Base-by-base conservation (phyloP, 1,284 basidiomycete genomes). In the Microbotryum intermedium region DNA sequence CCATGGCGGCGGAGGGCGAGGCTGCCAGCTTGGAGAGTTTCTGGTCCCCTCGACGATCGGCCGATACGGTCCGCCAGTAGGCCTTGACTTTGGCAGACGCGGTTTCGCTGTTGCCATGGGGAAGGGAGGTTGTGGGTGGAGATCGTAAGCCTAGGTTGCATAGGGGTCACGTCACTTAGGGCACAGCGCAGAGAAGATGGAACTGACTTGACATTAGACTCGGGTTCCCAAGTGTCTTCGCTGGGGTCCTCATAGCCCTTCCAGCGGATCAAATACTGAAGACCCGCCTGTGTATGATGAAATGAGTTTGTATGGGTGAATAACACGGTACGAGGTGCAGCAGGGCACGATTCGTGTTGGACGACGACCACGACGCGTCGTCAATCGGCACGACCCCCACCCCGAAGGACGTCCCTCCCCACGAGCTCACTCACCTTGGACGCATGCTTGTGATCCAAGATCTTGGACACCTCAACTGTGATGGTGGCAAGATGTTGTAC, bases 201-300 rank as follows among this genome's bases (percentile, higher is more conserved):
- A n/a, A 54, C 63, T 13, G 25, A 61, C 63, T 7, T 11, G 20
- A 58, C 47, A 21, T 51, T 52, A 4, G 49, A 28, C 13, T 56
- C 60, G 2, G 57, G 57, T 20, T 59, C 57, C 63, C 63, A 65
- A 10, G 60, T 57, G 34, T 51, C 42, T 21, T 61, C 51, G n/a
- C n/a, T 23, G 2, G 46, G 23, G 6, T 53, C 48, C 29, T 46
- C 25, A 54, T 54, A 65, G 3, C 57, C 63, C 3, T 47, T 39
- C 63, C 63, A 65, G 16, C 43, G 29, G n/a, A 65, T 54, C 4
- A 28, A 21, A 52, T 65, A 65, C 39, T 54, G 16, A 5, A 65
- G 50, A 2, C 6, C 26, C 9, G 29, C 44, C 26, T 59, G 34
- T 29, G 44, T n/a, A 16, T 11, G 25, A n/a, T 18, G 5, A 7